Evolutionary conservation across 352 stramenopile genomes (phyloP).

Genomic region (Phytopythium aichiense): DNA sequence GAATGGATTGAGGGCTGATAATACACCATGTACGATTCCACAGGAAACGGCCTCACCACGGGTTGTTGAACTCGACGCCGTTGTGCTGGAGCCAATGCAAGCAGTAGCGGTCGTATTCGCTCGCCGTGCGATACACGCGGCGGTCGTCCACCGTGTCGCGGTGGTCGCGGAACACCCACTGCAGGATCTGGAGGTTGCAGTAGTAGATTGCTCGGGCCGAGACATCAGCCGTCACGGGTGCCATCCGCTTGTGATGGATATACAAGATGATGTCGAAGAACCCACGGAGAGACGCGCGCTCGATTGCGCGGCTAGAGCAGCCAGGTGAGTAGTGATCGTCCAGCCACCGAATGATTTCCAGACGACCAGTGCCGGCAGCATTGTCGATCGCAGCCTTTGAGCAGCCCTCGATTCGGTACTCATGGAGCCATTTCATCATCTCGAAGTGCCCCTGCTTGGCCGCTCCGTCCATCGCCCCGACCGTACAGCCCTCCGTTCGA

Average conservation of each 20-base stretch:
- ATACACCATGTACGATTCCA: neutral
- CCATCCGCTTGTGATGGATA: constrained; percentile 3
- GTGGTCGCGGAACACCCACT: constrained; percentile 6
- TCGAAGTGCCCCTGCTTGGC: constrained; percentile 3
- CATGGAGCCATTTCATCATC: constrained; percentile 13
- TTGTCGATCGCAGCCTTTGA: constrained; percentile 6
- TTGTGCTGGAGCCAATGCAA: constrained; percentile 2
- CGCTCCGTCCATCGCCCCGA: constrained; percentile 5
- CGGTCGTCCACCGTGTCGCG: neutral
- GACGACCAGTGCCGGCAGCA: neutral
- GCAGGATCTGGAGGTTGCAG: constrained; percentile 5
- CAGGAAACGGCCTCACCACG: neutral
- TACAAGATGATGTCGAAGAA: constrained; percentile 7
- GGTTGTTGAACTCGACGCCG: neutral
- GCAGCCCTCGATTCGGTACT: constrained; percentile 2
- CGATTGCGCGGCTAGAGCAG: constrained; percentile 2
- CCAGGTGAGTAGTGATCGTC: neutral
- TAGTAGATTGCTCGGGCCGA: constrained; percentile 1
- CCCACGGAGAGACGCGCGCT: constrained; percentile 1
- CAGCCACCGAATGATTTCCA: constrained; percentile 7
- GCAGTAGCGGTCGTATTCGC: constrained; percentile 6
- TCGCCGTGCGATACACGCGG: constrained; percentile 1
- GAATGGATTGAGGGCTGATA: neutral
- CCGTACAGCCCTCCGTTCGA: constrained; percentile 19
- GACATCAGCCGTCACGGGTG: neutral